phyloP scores from a whole-genome alignment of 2,329 filamentous ascomycete genomes.

The Bimuria novae-zelandiae region DNA sequence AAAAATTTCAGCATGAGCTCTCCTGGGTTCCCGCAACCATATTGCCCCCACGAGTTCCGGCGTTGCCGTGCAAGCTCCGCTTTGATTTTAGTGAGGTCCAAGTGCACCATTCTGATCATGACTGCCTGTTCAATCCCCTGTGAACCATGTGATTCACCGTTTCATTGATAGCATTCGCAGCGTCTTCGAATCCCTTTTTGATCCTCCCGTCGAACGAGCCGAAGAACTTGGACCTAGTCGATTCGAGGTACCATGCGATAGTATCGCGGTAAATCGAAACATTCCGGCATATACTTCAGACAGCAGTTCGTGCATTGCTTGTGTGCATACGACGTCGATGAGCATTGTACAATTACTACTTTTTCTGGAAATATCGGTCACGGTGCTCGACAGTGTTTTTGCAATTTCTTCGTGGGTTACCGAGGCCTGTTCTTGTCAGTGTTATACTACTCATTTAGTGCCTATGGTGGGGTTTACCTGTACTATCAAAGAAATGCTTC shows the following conservation, averaged over 20 bases:
- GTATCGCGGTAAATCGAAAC: slow-evolving; percentile 14
- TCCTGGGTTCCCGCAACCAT: background rate
- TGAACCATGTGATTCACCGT: background rate
- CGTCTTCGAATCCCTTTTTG: slow-evolving; percentile 8
- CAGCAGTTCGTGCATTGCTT: slow-evolving; percentile 7
- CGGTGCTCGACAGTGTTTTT: slow-evolving; percentile 6
- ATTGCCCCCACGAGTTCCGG: background rate
- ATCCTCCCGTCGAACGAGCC: slow-evolving; percentile 19
- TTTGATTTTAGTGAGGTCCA: background rate
- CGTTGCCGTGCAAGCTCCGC: background rate
- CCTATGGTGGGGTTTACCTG: background rate
- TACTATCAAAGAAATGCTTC: slow-evolving; percentile 10
- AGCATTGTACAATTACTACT: slow-evolving; percentile 5
- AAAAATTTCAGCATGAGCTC: slow-evolving; percentile 3
- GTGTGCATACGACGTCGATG: slow-evolving; percentile 5
- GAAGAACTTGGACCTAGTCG: slow-evolving; percentile 15
- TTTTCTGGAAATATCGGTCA: slow-evolving; percentile 12
- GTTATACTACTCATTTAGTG: background rate
- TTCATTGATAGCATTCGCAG: slow-evolving; percentile 11
- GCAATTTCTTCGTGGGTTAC: slow-evolving; percentile 15
- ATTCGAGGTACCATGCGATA: slow-evolving; percentile 18
- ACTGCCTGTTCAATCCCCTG: background rate
- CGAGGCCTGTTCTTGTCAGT: slow-evolving; percentile 1
- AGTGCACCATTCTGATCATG: background rate
- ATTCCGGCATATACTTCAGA: slow-evolving; percentile 14